phyloP scores from a whole-genome alignment of 352 stramenopile species.

The Globisporangium canariense region DNA sequence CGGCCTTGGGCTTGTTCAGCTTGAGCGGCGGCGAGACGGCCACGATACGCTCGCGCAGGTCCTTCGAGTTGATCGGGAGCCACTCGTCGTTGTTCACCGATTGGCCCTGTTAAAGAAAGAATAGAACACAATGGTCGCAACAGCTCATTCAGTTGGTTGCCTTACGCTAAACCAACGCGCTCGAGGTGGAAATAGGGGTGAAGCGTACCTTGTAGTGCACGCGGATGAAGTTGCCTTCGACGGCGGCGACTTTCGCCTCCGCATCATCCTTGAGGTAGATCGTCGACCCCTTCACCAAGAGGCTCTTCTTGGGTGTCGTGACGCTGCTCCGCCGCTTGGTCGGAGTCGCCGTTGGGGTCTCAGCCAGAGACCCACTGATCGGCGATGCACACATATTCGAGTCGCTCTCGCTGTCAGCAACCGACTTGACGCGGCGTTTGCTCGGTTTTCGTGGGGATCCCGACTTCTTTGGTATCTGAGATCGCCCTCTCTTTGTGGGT shows the following conservation, averaged over 20 bases:
- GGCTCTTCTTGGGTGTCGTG: constrained; percentile 30
- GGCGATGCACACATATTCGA: constrained; percentile 10
- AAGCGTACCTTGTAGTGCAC: constrained; percentile 71
- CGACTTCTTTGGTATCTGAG: not conserved
- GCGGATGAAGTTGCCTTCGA: constrained; percentile 73
- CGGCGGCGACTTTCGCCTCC: constrained; percentile 61
- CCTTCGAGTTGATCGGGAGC: constrained; percentile 45
- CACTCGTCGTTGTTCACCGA: constrained; percentile 70
- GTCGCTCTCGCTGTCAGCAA: constrained; percentile 13
- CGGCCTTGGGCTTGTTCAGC: constrained; percentile 20
- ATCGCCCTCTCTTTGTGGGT: not conserved
- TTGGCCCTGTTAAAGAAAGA: constrained; percentile 26
- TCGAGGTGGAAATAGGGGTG: too few relatives aligned
- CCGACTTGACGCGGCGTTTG: constrained; percentile 3
- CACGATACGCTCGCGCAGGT: constrained; percentile 45
- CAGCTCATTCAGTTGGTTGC: too few relatives aligned
- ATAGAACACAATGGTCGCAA: too few relatives aligned
- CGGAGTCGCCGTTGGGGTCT: constrained; percentile 19
- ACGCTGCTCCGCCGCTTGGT: constrained; percentile 26
- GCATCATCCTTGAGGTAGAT: constrained; percentile 64
- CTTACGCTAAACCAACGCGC: too few relatives aligned
- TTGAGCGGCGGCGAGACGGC: constrained; percentile 25
- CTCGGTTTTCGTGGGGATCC: constrained; percentile 3
- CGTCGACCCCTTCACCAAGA: constrained; percentile 59
- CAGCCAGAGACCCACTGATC: constrained; percentile 12